Conservation (phyloP, 768 basidiomycete genomes). For the Mycena amicta region DNA sequence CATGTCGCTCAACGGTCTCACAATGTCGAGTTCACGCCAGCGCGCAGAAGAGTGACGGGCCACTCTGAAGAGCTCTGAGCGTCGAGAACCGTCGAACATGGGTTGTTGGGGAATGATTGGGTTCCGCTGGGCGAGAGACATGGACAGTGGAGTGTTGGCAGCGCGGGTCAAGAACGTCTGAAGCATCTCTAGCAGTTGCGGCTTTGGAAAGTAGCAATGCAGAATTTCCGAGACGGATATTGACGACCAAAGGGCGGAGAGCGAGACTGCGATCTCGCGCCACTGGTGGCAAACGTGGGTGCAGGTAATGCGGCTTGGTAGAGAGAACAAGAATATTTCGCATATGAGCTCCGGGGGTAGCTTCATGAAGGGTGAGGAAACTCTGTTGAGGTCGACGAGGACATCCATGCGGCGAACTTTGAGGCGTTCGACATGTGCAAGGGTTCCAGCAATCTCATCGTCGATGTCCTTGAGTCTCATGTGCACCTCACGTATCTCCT, state of each 20-base stretch:
- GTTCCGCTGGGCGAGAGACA: conserved; percentile 1
- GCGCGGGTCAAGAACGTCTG: conserved; percentile 11
- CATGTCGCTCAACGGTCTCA: conserved; percentile 11
- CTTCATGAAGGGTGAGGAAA: conserved; percentile 3
- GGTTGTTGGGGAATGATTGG: not conserved
- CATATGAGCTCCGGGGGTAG: conserved; percentile 12
- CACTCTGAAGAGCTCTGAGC: conserved; percentile 2
- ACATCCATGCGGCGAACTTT: not conserved
- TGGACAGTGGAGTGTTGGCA: conserved; percentile 1
- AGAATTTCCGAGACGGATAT: conserved; percentile 1
- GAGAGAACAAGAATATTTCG: conserved; percentile 12
- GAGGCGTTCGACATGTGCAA: conserved; percentile 13
- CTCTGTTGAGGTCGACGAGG: conserved; percentile 7
- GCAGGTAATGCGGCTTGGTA: conserved; percentile 12
- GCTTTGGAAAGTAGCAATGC: not conserved
- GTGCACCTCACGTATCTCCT: not conserved
- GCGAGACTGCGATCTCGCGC: conserved; percentile 6
- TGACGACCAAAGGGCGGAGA: conserved; percentile 9
- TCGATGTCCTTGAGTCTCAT: not conserved
- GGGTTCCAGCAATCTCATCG: conserved; percentile 16
- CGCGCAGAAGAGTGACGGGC: conserved; percentile 1
- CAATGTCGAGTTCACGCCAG: conserved; percentile 17
- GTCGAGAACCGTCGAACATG: not conserved
- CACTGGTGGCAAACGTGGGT: conserved; percentile 11
- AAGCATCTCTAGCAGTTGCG: not conserved